A percentile compares a stretch with the other conserved stretches of the same genome.
Evolutionary conservation across 306 rosid species (phyloP).

Genomic region (Ormosia semicastrata): DNA sequence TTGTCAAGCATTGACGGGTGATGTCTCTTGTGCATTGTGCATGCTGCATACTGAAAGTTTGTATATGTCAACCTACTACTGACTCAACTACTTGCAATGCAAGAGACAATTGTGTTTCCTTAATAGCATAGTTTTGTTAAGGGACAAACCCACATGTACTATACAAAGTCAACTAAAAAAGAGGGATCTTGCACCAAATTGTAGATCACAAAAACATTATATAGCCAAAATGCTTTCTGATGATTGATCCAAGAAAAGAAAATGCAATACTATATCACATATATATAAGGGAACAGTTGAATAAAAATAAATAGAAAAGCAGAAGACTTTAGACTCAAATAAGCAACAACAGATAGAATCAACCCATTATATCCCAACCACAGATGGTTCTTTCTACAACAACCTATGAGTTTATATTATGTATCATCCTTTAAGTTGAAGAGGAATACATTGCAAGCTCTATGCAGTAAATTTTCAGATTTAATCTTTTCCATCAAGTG

Average conservation of each 20-base stretch:
- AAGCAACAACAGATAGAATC: background rate
- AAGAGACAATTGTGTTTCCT: no score
- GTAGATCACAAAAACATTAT: background rate
- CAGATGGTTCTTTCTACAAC: background rate
- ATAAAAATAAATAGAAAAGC: background rate
- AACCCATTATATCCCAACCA: background rate
- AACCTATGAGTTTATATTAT: background rate
- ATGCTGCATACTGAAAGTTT: no score
- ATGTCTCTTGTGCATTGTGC: background rate
- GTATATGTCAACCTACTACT: no score
- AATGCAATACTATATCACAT: background rate
- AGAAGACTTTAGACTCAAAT: background rate
- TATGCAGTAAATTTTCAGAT: no score
- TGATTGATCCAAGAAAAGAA: slow-evolving; percentile 10
- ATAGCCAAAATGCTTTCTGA: background rate
- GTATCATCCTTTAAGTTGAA: no score
- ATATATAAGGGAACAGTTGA: background rate
- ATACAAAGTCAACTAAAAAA: background rate
- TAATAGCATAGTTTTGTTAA: background rate
- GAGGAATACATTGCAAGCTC: no score
- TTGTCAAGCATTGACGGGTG: background rate
- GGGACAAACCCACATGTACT: background rate
- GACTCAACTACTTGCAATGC: no score
- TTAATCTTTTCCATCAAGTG: no score
- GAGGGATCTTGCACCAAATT: background rate